Conservation (phyloP, 1,139 yeast genomes). For the Sugiyamaella grinbergsii region DNA sequence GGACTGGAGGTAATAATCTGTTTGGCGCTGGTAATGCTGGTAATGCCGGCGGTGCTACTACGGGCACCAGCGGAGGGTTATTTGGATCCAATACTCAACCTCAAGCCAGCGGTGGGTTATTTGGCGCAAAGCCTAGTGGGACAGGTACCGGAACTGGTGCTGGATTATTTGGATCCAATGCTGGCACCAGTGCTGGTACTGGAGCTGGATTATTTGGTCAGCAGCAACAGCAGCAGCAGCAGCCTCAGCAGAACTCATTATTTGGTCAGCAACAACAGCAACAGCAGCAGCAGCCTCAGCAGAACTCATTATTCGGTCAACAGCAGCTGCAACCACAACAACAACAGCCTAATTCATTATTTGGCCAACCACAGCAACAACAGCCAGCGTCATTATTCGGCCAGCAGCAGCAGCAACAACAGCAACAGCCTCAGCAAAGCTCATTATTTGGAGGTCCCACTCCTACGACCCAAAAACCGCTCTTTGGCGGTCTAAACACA, state of each 20-base stretch:
- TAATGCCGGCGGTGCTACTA: slow-evolving; percentile 17
- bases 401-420: slow-evolving; percentile 12
- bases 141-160: slow-evolving; percentile 22
- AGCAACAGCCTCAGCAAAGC: slow-evolving; percentile 4
- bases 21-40: slow-evolving; percentile 12
- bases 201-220: slow-evolving; percentile 11
- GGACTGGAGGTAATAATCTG: background rate
- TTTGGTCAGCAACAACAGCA: slow-evolving; percentile 17
- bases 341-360: slow-evolving; percentile 6
- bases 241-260: background rate
- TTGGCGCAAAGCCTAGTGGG: slow-evolving; percentile 19
- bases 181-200: background rate
- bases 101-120: slow-evolving; percentile 19
- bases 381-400: slow-evolving; percentile 11
- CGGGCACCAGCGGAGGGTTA: slow-evolving; percentile 32
- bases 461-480: slow-evolving; percentile 6
- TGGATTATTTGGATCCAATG: slow-evolving; percentile 19
- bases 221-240: slow-evolving; percentile 8
- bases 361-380: slow-evolving; percentile 13
- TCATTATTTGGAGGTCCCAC: slow-evolving; percentile 17
- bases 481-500: slow-evolving; percentile 21
- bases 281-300: slow-evolving; percentile 4
- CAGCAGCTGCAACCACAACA: background rate
- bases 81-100: slow-evolving; percentile 38
- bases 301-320: slow-evolving; percentile 4